Evolutionary conservation across 169 alveolate species (phyloP), one percentile per base, ranked within the genome.

Genomic region (Plasmodium gallinaceum): DNA sequence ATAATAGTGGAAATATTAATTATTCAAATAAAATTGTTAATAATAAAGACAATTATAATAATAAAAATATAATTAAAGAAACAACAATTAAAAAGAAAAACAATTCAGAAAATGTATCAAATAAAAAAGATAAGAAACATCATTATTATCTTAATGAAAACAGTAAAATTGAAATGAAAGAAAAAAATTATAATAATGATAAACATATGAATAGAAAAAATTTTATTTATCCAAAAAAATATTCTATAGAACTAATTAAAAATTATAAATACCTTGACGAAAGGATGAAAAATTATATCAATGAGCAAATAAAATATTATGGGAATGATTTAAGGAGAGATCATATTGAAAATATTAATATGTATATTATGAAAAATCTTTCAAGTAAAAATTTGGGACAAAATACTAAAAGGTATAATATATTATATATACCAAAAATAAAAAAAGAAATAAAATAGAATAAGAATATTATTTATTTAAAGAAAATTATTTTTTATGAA

Each of bases 251-350:
- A 58, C 18, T 42, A 37, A 48, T 74, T 60, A 45, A 60, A 37
- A 39, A 60, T 5, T 58, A 22, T 1, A 48, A 37, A 74, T 60
- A 64, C 24, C 16, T 74, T 32, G 88, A 74, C 16, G 42, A 10
- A 57, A 57, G 39, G 60, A 74, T 74, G 88, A 22, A 74, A 16
- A 74, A 74, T 45, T 74, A 74, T 43, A 61, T 74, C 16, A 74
- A 74, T 74, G 88, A 74, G 62, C 88, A 74, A 43, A 61, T 74
- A 58, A 74, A 74, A 60, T 74, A 60, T 22, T 74, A 39, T 43
- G 88, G 88, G 26, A 5, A 64, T 12, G 60, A 74, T 12, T 3
- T 60, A 74, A 45, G 88, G 42, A 60, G 26, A 51, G 88, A 74
- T 20, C 14, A 74, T 48, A 48, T 74, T 18, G 73, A 42, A 24